phyloP scores from a whole-genome alignment of 495 filamentous ascomycete genomes.

The Penicillium canariense region DNA sequence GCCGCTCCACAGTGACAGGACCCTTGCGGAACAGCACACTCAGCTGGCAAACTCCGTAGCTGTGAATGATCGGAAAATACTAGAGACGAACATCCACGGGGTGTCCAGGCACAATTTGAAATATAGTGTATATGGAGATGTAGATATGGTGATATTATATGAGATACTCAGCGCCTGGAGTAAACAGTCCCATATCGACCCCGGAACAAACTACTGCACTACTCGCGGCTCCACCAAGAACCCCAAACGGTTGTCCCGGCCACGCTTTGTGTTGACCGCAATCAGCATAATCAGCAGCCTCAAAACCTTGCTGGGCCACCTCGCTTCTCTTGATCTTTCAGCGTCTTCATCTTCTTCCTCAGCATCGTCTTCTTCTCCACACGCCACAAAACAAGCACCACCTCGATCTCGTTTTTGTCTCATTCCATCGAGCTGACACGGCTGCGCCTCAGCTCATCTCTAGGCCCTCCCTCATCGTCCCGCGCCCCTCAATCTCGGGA shows the following conservation, averaged over 20 bases:
- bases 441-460: conserved; percentile 8
- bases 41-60: no score
- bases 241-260: conserved; percentile 21
- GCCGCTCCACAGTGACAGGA: conserved; percentile 12
- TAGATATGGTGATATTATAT: no score
- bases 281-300: not conserved
- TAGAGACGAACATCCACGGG: no score
- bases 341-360: not conserved
- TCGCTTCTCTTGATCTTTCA: not conserved
- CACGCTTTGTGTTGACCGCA: conserved; percentile 20
- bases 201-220: not conserved
- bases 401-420: not conserved
- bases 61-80: no score
- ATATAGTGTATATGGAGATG: no score
- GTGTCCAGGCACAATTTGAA: no score
- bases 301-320: conserved; percentile 1
- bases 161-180: no score
- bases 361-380: not conserved
- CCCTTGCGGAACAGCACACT: conserved; percentile 4
- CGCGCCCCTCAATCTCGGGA: conserved; percentile 12
- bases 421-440: conserved; percentile 9
- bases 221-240: no score
- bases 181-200: no score
- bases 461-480: not conserved
- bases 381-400: not conserved